Evolutionary conservation across 177 flowering plant species (phyloP).

Genomic region (Vitis hybrid): DNA sequence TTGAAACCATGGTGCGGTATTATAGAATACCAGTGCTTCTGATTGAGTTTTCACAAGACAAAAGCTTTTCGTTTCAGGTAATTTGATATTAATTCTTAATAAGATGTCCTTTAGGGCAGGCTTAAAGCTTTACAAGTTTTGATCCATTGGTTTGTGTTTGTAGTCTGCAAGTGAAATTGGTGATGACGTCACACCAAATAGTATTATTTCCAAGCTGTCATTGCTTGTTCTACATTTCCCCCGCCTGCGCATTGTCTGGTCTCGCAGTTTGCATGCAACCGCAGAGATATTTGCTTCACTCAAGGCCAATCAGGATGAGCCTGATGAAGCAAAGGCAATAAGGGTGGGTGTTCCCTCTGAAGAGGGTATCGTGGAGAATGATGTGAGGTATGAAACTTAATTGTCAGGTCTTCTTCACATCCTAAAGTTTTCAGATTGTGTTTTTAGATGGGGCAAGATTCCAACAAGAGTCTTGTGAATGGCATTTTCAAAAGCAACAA

Average conservation of each 20-base stretch:
- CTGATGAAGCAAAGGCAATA: slow-evolving; percentile 78
- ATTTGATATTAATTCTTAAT: neutral
- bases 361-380: slow-evolving; percentile 86
- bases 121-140: neutral
- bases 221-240: slow-evolving; percentile 93
- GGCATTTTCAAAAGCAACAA: too few species aligned
- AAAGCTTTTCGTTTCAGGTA: slow-evolving; percentile 99
- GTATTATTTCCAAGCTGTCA: slow-evolving; percentile 86
- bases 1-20: slow-evolving; percentile 86
- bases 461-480: too few species aligned
- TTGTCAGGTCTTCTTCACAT: neutral
- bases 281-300: slow-evolving; percentile 92
- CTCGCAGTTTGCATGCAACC: slow-evolving; percentile 96
- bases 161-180: slow-evolving; percentile 97
- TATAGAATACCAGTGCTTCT: slow-evolving; percentile 90
- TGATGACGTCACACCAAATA: slow-evolving; percentile 90
- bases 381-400: slow-evolving; percentile 62
- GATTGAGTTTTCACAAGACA: slow-evolving; percentile 96
- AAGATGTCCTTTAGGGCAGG: neutral
- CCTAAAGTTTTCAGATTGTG: neutral
- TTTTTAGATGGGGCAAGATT: too few species aligned
- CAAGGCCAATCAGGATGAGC: slow-evolving; percentile 97
- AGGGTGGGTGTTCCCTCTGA: slow-evolving; percentile 94
- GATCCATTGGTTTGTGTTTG: slow-evolving; percentile 18
- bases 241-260: slow-evolving; percentile 91